phyloP scores from a whole-genome alignment of 306 rosid genomes.

The Prunus dulcis region DNA sequence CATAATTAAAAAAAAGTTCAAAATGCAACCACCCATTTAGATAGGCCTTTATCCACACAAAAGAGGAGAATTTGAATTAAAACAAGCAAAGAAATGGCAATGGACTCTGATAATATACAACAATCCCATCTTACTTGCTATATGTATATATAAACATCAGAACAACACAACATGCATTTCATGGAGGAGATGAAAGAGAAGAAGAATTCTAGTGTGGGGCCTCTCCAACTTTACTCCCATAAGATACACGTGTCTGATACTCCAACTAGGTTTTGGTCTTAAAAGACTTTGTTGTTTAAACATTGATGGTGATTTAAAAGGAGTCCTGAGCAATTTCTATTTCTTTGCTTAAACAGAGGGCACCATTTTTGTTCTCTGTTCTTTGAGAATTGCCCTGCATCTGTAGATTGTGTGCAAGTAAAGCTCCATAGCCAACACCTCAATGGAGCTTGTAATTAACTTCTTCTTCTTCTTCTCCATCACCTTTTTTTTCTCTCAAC shows the following conservation, averaged over 20 bases:
- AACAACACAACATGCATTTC: background rate
- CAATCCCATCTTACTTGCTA: background rate
- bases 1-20: background rate
- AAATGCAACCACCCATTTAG: background rate
- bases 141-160: background rate
- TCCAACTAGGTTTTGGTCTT: no score
- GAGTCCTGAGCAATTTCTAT: background rate
- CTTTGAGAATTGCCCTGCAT: background rate
- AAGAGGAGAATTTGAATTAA: background rate
- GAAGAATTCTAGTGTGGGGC: background rate
- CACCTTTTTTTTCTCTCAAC: background rate
- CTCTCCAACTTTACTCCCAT: background rate
- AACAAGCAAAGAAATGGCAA: background rate
- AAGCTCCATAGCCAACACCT: background rate
- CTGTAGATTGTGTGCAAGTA: background rate
- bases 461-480: background rate
- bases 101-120: no score
- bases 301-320: background rate
- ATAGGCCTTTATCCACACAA: background rate
- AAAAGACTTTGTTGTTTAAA: background rate
- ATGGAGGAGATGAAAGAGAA: background rate
- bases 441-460: conserved; percentile 7
- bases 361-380: background rate
- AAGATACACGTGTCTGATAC: no score
- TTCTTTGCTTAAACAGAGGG: background rate